Evolutionary conservation across 2,329 filamentous ascomycete genomes (phyloP).

Genomic region (Emericellopsis atlantica): DNA sequence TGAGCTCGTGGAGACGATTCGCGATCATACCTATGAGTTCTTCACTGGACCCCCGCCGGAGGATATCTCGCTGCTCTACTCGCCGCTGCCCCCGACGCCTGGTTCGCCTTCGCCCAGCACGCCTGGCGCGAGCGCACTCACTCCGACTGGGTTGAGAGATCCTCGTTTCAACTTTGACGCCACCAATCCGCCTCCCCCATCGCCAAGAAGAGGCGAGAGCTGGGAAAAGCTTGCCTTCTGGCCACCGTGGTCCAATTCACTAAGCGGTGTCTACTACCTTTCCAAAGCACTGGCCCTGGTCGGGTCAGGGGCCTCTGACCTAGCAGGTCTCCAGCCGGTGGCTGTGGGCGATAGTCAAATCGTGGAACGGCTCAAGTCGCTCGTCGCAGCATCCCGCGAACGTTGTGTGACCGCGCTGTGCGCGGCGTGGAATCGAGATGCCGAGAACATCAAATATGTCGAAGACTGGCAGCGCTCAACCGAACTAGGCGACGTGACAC

Average conservation of each 20-base stretch:
- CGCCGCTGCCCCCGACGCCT: conserved; percentile 62
- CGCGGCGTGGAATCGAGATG: conserved; percentile 85
- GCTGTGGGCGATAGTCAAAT: conserved; percentile 37
- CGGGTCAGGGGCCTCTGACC: conserved; percentile 76
- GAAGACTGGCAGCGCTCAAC: conserved; percentile 86
- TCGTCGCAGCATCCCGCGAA: conserved; percentile 72
- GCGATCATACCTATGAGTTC: conserved; percentile 67
- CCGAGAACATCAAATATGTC: conserved; percentile 80
- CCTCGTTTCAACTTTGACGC: conserved; percentile 71
- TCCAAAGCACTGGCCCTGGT: conserved; percentile 71
- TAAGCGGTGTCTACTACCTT: conserved; percentile 86
- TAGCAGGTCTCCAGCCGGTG: conserved; percentile 63
- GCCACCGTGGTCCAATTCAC: conserved; percentile 83
- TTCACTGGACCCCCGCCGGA: conserved; percentile 84
- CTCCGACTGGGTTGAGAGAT: conserved; percentile 48
- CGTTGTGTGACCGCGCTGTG: conserved; percentile 77
- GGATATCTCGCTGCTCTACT: conserved; percentile 78
- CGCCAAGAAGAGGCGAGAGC: conserved; percentile 65
- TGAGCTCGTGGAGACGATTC: conserved; percentile 73
- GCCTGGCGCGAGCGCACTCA: conserved; percentile 22
- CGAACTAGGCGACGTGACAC: conserved; percentile 76
- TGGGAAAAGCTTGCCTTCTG: conserved; percentile 96
- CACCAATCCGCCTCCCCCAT: conserved; percentile 62
- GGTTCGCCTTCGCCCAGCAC: conserved; percentile 23
- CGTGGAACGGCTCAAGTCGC: conserved; percentile 58